Base-by-base conservation (phyloP, 2,329 filamentous ascomycete genomes). In the Nemania abortiva region DNA sequence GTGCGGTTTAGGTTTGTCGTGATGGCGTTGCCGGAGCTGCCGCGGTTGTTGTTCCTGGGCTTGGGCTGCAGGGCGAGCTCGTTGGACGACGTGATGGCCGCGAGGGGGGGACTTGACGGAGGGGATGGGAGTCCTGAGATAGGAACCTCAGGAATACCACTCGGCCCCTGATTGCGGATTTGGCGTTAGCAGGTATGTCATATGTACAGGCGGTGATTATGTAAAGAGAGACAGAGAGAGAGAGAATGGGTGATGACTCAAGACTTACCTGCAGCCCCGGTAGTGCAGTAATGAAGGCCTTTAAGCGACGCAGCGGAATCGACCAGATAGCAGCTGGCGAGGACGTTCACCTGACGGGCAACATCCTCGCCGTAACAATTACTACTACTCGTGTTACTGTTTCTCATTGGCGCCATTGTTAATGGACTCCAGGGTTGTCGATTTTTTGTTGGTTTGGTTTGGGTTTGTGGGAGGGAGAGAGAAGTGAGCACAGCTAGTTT, bases 211-310 rank as follows among this genome's bases (percentile, higher is more conserved):
- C 20, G 18, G 37, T 15, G 18, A 47, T 6, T 18, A 34, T 18
- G n/a, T n/a, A n/a, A n/a, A n/a, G 42, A 13, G 22, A 27, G 57
- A 56, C 53, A 31, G 54, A 18, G 49, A 22, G 31, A 37, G 18
- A 10, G 15, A 22, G 45, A 57, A 24, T 39, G n/a, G n/a, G n/a
- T n/a, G n/a, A n/a, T 3, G 10, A 37, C 3, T 42, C 6, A 15
- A 15, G 37, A 15, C 87, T 70, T 86, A 91, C 90, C 92, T 88
- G 91, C 88, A 85, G 89, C 91, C 88, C 90, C 88, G 86, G 93
- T 95, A 93, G 94, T 95, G 90, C 92, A 97, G 90, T 97, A 97
- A 86, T 97, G 94, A 85, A 96, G 92, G 81, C 92, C 92, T 81
- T 91, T 90, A 77, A 97, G 87, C 79, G 85, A 87, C 81, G 90